A percentile compares a stretch with the other conserved stretches of the same genome.
Evolutionary conservation across 75 land plant genomes (phyloP).

Genomic region (Chamaecyparis obtusa): DNA sequence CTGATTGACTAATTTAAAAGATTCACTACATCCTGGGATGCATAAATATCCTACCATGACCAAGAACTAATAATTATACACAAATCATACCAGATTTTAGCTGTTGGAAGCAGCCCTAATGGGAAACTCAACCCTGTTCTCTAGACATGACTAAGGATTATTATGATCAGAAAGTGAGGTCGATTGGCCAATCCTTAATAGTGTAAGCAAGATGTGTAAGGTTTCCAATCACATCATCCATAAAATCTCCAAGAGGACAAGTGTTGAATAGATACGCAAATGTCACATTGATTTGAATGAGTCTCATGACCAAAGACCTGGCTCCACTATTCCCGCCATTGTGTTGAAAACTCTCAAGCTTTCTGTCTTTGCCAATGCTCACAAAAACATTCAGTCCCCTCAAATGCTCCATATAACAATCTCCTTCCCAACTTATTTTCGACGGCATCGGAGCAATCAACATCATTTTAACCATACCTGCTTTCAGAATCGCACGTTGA

Average conservation of each 20-base stretch:
- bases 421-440: not conserved
- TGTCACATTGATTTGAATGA: not conserved
- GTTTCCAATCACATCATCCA: not conserved
- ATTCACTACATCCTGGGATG: no score
- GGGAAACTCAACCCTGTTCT: no score
- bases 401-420: no score
- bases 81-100: no score
- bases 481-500: not conserved
- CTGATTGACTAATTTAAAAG: no score
- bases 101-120: no score
- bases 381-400: constrained; percentile 7
- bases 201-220: no score
- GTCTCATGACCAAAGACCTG: not conserved
- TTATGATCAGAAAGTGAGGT: not conserved
- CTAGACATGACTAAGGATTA: no score
- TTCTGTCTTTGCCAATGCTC: not conserved
- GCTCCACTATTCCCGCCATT: not conserved
- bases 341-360: not conserved
- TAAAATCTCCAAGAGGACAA: not conserved
- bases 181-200: not conserved
- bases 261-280: not conserved
- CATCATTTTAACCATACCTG: not conserved
- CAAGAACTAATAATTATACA: no score
- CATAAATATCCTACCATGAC: no score
- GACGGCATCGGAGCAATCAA: not conserved